Percentiles rank a stretch among this genome's conserved stretches.
These are phyloP conservation scores for Sphaceloma murrayae DNA, from an alignment of 2,329 filamentous ascomycete genomes.

Conservation along the genomic window DNA sequence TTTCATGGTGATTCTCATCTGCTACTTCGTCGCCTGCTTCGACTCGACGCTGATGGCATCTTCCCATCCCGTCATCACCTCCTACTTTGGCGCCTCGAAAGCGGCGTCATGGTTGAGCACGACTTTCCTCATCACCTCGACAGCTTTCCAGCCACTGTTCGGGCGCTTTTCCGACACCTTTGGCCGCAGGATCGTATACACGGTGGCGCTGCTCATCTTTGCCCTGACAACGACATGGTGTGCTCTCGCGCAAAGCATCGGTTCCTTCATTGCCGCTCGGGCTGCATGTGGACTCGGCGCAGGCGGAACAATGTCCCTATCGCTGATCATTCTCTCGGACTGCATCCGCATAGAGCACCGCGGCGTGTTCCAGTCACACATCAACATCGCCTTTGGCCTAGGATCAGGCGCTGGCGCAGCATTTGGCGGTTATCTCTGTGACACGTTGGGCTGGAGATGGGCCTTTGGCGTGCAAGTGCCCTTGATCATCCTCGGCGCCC, in stretches of 20 bases:
- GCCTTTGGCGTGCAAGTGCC: constrained; percentile 50
- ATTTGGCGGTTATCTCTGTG: constrained; percentile 59
- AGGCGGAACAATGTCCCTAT: constrained; percentile 60
- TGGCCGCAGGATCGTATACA: constrained; percentile 40
- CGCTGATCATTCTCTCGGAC: constrained; percentile 62
- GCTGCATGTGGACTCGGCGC: constrained; percentile 65
- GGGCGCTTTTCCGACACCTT: constrained; percentile 66
- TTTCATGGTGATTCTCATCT: constrained; percentile 12
- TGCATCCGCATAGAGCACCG: constrained; percentile 63
- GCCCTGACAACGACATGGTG: constrained; percentile 59
- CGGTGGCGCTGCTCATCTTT: constrained; percentile 55
- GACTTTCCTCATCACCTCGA: constrained; percentile 66
- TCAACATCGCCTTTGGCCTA: constrained; percentile 55
- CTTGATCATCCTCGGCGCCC: constrained; percentile 37
- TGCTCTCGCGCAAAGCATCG: constrained; percentile 55
- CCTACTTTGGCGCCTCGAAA: constrained; percentile 67
- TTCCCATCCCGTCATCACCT: constrained; percentile 45
- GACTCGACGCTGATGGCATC: constrained; percentile 76
- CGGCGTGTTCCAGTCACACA: constrained; percentile 61
- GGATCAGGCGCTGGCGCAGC: constrained; percentile 51
- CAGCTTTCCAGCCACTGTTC: constrained; percentile 64
- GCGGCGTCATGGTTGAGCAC: constrained; percentile 76
- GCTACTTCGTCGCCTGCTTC: constrained; percentile 44
- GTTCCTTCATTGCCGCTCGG: constrained; percentile 60
- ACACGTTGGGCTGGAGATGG: constrained; percentile 64